Conservation (phyloP, 768 basidiomycete species). For the Termitomyces sp. region DNA sequence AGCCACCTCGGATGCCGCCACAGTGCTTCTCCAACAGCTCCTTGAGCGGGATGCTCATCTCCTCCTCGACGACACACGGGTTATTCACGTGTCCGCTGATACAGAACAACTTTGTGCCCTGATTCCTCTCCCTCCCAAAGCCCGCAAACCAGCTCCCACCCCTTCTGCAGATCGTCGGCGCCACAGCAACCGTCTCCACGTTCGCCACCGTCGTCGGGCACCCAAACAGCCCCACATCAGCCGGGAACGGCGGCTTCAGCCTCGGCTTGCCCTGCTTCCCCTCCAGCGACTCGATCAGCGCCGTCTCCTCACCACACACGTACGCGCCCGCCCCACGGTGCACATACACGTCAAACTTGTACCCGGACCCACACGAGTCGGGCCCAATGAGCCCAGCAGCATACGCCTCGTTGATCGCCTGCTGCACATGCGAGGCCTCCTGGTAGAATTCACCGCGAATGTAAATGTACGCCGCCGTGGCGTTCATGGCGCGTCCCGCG, state of each 20-base stretch:
- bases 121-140: slow-evolving; percentile 89
- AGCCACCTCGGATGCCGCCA: slow-evolving; percentile 90
- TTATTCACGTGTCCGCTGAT: slow-evolving; percentile 98
- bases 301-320: slow-evolving; percentile 98
- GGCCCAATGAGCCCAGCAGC: slow-evolving; percentile 83
- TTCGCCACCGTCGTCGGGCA: slow-evolving; percentile 98
- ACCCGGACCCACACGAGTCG: slow-evolving; percentile 88
- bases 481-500: slow-evolving; percentile 96
- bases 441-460: slow-evolving; percentile 98
- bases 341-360: slow-evolving; percentile 96
- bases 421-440: slow-evolving; percentile 90
- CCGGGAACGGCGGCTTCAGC: slow-evolving; percentile 97
- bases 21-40: slow-evolving; percentile 97
- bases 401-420: slow-evolving; percentile 95
- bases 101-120: slow-evolving; percentile 96
- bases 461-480: slow-evolving; percentile 98
- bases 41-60: slow-evolving; percentile 95
- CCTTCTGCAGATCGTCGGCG: slow-evolving; percentile 91
- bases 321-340: slow-evolving; percentile 98
- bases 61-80: slow-evolving; percentile 96
- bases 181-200: slow-evolving; percentile 97
- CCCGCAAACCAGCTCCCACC: slow-evolving; percentile 88
- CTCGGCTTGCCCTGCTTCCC: slow-evolving; percentile 98
- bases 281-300: slow-evolving; percentile 93
- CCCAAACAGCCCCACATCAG: slow-evolving; percentile 96